A percentile compares a stretch with the other conserved stretches of the same genome.
Evolutionary conservation across 2,329 filamentous ascomycete genomes (phyloP).

Genomic region (Huntiella moniliformis): DNA sequence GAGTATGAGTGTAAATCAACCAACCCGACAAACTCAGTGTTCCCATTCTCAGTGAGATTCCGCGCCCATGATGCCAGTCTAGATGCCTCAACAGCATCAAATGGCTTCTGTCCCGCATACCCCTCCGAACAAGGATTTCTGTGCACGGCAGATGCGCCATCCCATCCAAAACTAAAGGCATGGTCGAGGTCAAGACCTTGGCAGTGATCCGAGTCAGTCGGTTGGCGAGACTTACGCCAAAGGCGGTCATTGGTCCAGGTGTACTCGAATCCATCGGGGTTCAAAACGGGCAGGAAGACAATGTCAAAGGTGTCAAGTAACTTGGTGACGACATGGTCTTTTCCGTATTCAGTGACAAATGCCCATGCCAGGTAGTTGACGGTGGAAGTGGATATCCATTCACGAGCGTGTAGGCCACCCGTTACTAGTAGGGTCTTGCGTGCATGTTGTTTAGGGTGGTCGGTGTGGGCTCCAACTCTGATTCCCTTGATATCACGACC

Average conservation of each 20-base stretch:
- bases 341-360: conserved; percentile 66
- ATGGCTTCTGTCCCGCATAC: conserved; percentile 67
- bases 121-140: conserved; percentile 78
- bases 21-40: conserved; percentile 63
- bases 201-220: conserved; percentile 66
- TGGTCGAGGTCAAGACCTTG: conserved; percentile 78
- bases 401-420: conserved; percentile 78
- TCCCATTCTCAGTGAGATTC: conserved; percentile 53
- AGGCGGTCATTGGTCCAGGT: conserved; percentile 81
- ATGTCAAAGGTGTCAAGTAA: conserved; percentile 74
- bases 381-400: conserved; percentile 90
- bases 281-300: conserved; percentile 71
- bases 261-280: conserved; percentile 88
- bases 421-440: conserved; percentile 66
- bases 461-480: conserved; percentile 40
- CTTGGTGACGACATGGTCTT: conserved; percentile 49
- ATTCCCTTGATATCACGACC: conserved; percentile 72
- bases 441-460: conserved; percentile 23
- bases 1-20: conserved; percentile 89
- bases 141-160: conserved; percentile 37
- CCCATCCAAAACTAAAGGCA: conserved; percentile 71
- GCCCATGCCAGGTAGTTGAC: conserved; percentile 83
- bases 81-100: conserved; percentile 64
- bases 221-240: conserved; percentile 87
- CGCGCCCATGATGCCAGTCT: conserved; percentile 64